phyloP scores from a whole-genome alignment of 768 basidiomycete species.

The Podaxis sp. region DNA sequence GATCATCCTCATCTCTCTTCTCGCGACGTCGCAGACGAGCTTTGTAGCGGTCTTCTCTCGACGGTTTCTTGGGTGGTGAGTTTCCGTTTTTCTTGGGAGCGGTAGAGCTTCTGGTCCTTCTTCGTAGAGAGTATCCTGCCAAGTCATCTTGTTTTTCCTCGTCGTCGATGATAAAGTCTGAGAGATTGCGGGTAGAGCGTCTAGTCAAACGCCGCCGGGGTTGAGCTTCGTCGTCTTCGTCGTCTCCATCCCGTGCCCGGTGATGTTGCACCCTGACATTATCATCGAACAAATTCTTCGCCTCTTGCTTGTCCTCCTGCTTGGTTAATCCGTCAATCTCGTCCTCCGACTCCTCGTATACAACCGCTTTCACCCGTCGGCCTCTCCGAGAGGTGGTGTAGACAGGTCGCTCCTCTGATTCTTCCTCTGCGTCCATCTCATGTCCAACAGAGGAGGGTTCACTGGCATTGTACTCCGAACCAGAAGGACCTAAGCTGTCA shows the following conservation, averaged over 20 bases:
- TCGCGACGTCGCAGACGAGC: constrained; percentile 44
- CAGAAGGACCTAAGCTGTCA: constrained; percentile 35
- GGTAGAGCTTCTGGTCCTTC: not conserved
- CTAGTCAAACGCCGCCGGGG: not conserved
- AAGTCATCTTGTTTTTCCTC: constrained; percentile 23
- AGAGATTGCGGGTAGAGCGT: not conserved
- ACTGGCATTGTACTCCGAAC: constrained; percentile 51
- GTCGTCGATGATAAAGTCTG: constrained; percentile 21
- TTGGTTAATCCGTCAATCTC: constrained; percentile 19
- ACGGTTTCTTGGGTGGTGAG: not conserved
- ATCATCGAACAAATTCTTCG: constrained; percentile 28
- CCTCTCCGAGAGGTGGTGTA: constrained; percentile 39
- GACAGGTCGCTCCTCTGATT: constrained; percentile 31
- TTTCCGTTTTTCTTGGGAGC: constrained; percentile 15
- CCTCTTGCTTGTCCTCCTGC: constrained; percentile 14
- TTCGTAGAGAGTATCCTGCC: constrained; percentile 5
- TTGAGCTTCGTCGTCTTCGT: constrained; percentile 22
- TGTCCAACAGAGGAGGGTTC: constrained; percentile 40
- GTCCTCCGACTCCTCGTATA: constrained; percentile 44
- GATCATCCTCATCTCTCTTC: constrained; percentile 44
- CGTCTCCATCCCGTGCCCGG: constrained; percentile 22
- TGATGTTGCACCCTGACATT: constrained; percentile 24
- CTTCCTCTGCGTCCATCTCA: constrained; percentile 28
- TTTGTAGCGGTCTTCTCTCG: not conserved
- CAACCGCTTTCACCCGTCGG: constrained; percentile 35